Evolutionary conservation across 164 flowering plant genomes (phyloP), one percentile per base, ranked within the genome.

Genomic region (Hamamelis virginiana): DNA sequence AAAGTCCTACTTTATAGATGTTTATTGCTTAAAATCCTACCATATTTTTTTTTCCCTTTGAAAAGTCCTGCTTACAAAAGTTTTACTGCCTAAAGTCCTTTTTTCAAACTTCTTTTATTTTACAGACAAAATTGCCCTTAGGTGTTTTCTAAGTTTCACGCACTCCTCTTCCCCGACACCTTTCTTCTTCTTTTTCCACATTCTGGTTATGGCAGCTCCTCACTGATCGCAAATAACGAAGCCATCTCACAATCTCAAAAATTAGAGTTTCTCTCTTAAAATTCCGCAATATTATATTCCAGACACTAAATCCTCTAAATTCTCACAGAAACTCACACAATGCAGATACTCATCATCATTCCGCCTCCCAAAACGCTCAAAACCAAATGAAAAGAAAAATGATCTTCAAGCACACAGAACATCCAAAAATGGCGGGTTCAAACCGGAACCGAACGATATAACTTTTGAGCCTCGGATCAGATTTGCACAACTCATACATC

Each of bases 151-250:
- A n/a, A n/a, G n/a, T n/a, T n/a, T n/a, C n/a, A n/a, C n/a, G n/a
- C n/a, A n/a, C n/a, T n/a, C n/a, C n/a, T n/a, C n/a, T n/a, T n/a
- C n/a, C n/a, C n/a, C n/a, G n/a, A n/a, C n/a, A n/a, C n/a, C n/a
- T n/a, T n/a, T n/a, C n/a, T n/a, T n/a, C n/a, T n/a, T n/a, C n/a
- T n/a, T n/a, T n/a, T n/a, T n/a, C n/a, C n/a, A n/a, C n/a, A n/a
- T n/a, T n/a, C n/a, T n/a, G n/a, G n/a, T n/a, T n/a, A n/a, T n/a
- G n/a, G n/a, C n/a, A 94, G 87, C 72, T 87, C 93, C 69, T 85
- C 98, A 77, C 97, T 91, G 66, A 90, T 70, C 19, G 75, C 70
- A 13, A 91, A 85, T 45, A 91, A 45, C 22, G 86, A 76, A 79
- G 78, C 87, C 92, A 88, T 87, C 60, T 68, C 59, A 26, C 27